phyloP scores from a whole-genome alignment of 202 grass and related monocot genomes.

The Zoysia matrella region DNA sequence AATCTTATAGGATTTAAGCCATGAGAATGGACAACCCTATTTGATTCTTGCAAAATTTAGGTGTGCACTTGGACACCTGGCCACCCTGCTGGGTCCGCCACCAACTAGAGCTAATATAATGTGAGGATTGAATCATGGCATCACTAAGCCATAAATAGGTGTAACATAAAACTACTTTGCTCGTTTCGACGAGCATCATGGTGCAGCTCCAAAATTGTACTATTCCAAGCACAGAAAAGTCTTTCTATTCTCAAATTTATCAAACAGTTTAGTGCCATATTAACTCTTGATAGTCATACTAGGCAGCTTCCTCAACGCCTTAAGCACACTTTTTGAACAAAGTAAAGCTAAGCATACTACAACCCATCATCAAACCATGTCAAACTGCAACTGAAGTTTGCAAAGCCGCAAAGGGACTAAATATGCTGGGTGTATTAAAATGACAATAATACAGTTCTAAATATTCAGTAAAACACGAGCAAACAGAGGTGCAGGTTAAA shows the following conservation, averaged over 20 bases:
- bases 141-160: not conserved
- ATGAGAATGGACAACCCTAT: no score
- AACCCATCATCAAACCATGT: not conserved
- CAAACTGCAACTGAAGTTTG: not conserved
- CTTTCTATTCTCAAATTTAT: not conserved
- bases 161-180: not conserved
- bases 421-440: not conserved
- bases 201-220: not conserved
- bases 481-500: no score
- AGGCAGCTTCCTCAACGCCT: not conserved
- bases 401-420: no score
- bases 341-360: constrained; percentile 4
- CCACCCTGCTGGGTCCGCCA: no score
- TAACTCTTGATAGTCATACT: not conserved
- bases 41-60: no score
- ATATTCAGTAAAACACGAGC: not conserved
- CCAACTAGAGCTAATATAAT: not conserved
- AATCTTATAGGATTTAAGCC: no score
- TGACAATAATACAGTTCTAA: not conserved
- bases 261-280: not conserved
- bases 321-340: not conserved
- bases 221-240: not conserved
- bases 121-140: not conserved
- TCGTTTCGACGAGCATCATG: not conserved
- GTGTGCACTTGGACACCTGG: no score